Evolutionary conservation across 2,329 filamentous ascomycete species (phyloP).

Genomic region (Xylariaceae sp.): DNA sequence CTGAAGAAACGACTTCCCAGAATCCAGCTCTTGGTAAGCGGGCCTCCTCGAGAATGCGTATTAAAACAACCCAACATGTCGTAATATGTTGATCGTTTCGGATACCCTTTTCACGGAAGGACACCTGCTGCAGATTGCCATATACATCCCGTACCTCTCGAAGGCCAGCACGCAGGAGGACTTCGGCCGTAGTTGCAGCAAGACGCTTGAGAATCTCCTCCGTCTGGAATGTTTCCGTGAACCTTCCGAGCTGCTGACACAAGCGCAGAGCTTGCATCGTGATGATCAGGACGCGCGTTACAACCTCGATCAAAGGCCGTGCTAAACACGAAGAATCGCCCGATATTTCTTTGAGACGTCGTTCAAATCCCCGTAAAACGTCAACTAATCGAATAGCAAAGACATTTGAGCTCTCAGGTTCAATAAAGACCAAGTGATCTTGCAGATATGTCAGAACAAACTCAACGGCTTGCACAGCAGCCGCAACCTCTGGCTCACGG

Average conservation of each 20-base stretch:
- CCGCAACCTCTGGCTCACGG: slow-evolving; percentile 14
- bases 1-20: slow-evolving; percentile 52
- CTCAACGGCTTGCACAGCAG: slow-evolving; percentile 32
- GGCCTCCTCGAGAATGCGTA: slow-evolving; percentile 47
- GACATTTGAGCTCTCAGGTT: slow-evolving; percentile 32
- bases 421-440: slow-evolving; percentile 37
- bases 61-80: slow-evolving; percentile 55
- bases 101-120: slow-evolving; percentile 48
- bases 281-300: slow-evolving; percentile 35
- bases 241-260: slow-evolving; percentile 34
- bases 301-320: slow-evolving; percentile 34
- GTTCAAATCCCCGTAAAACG: slow-evolving; percentile 37
- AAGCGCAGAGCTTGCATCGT: slow-evolving; percentile 38
- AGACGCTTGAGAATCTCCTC: slow-evolving; percentile 46
- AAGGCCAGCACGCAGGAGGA: slow-evolving; percentile 41
- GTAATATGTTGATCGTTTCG: slow-evolving; percentile 39
- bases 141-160: slow-evolving; percentile 43
- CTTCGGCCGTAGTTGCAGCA: slow-evolving; percentile 34
- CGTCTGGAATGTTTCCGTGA: slow-evolving; percentile 38
- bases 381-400: slow-evolving; percentile 43
- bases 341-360: slow-evolving; percentile 31
- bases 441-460: slow-evolving; percentile 47
- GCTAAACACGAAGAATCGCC: slow-evolving; percentile 19
- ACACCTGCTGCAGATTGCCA: slow-evolving; percentile 40
- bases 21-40: slow-evolving; percentile 50